Conservation (phyloP, 148 eudicot genomes). For the Silene conica region DNA sequence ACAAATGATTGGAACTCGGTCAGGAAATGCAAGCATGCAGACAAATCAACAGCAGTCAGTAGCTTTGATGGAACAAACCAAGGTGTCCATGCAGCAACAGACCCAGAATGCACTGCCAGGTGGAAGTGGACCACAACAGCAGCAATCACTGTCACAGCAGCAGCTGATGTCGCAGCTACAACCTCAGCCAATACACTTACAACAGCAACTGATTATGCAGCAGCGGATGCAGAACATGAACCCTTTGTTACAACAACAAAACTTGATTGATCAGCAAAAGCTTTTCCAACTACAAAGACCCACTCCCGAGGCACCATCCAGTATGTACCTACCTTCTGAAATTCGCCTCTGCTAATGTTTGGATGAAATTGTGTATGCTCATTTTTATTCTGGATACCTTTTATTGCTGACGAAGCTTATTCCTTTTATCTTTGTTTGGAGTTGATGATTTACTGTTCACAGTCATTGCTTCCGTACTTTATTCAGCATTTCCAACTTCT, state of each 20-base stretch:
- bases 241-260: conserved; percentile 68
- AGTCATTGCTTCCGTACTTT: background rate
- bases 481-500: background rate
- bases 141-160: conserved; percentile 56
- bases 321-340: conserved; percentile 41
- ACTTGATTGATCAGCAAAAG: conserved; percentile 76
- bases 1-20: conserved; percentile 61
- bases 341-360: background rate
- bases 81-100: conserved; percentile 60
- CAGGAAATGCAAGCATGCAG: conserved; percentile 56
- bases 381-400: background rate
- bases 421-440: background rate
- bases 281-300: conserved; percentile 70
- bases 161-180: conserved; percentile 74
- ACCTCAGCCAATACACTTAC: conserved; percentile 69
- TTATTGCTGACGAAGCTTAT: background rate
- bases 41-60: conserved; percentile 64
- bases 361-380: background rate
- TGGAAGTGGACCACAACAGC: conserved; percentile 56
- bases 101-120: conserved; percentile 52
- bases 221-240: conserved; percentile 64
- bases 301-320: conserved; percentile 64
- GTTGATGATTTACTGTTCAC: background rate
- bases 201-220: conserved; percentile 64
- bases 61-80: conserved; percentile 62